Conservation (phyloP, 768 basidiomycete genomes). For the Rhodosporidiobolus odoratus region DNA sequence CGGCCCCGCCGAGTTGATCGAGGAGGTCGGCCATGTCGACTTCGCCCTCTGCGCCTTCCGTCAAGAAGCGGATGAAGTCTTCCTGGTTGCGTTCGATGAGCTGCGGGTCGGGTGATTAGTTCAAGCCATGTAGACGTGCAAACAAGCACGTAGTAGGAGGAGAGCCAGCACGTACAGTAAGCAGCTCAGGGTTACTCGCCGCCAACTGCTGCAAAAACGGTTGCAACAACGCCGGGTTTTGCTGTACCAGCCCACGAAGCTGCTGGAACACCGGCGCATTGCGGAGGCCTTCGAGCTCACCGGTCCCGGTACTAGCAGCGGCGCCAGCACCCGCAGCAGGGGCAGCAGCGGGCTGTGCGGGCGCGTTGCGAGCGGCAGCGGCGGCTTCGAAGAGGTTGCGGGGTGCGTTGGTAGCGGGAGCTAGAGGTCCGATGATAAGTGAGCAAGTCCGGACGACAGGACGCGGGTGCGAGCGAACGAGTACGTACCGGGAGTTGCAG, state of each 20-base stretch:
- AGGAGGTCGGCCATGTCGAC: constrained; percentile 45
- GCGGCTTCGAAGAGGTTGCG: constrained; percentile 43
- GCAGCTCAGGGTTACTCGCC: constrained; percentile 66
- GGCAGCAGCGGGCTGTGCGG: constrained; percentile 41
- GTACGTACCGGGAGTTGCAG: constrained; percentile 48
- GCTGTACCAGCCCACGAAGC: constrained; percentile 63
- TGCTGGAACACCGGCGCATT: constrained; percentile 64
- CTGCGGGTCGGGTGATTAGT: background rate
- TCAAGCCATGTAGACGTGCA: background rate
- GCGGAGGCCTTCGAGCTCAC: constrained; percentile 51
- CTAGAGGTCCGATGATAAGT: background rate
- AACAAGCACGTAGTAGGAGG: background rate
- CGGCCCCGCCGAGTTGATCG: constrained; percentile 30
- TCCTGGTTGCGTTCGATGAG: constrained; percentile 67
- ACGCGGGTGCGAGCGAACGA: constrained; percentile 39
- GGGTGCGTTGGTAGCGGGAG: constrained; percentile 5
- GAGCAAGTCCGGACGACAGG: constrained; percentile 34
- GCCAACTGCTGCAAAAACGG: constrained; percentile 78
- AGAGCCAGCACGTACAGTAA: constrained; percentile 47
- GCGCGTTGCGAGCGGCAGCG: constrained; percentile 36
- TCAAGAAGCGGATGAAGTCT: constrained; percentile 61
- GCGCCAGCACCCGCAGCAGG: constrained; percentile 44
- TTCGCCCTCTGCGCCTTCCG: constrained; percentile 48
- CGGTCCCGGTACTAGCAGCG: constrained; percentile 45
- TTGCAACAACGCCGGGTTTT: constrained; percentile 75